Conservation (phyloP, 192 early-diverging fungal species). For the Coemansia sp. region DNA sequence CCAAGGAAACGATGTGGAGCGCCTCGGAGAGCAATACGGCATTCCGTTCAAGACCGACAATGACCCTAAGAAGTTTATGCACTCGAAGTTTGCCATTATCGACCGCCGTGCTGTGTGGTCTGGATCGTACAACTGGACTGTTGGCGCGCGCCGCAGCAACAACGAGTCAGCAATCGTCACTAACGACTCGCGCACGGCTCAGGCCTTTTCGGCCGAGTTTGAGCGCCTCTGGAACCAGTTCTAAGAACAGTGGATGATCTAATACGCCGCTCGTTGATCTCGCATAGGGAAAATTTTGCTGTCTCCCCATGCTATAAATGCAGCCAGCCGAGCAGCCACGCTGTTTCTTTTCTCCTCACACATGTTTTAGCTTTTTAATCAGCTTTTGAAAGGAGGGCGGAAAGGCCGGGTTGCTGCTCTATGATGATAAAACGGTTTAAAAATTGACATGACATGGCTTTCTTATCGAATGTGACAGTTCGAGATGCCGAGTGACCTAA, state of each 20-base stretch:
- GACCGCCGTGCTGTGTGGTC: constrained; percentile 58
- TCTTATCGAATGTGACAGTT: constrained; percentile 39
- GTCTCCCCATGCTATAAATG: neutral
- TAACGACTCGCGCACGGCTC: constrained; percentile 58
- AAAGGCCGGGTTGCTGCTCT: constrained; percentile 8
- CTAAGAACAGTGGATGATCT: constrained; percentile 10
- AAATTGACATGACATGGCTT: constrained; percentile 46
- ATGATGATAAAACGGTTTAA: constrained; percentile 24
- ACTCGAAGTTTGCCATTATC: constrained; percentile 71
- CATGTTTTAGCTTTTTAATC: constrained; percentile 12
- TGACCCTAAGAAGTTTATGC: constrained; percentile 57
- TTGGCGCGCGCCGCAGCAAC: constrained; percentile 64
- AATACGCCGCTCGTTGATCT: neutral
- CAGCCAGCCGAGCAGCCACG: neutral
- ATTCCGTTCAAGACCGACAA: constrained; percentile 57
- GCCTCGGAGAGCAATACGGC: constrained; percentile 44
- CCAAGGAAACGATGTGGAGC: constrained; percentile 58
- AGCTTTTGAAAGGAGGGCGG: constrained; percentile 5
- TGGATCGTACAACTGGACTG: constrained; percentile 58
- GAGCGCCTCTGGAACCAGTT: constrained; percentile 62
- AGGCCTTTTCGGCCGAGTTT: constrained; percentile 61
- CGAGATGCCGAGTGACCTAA: constrained; percentile 25
- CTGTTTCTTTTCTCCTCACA: neutral
- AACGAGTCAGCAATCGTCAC: constrained; percentile 68
- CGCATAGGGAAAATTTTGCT: neutral